Evolutionary conservation across 1,284 basidiomycete genomes (phyloP).

Genomic region (Cryptococcus sp.): DNA sequence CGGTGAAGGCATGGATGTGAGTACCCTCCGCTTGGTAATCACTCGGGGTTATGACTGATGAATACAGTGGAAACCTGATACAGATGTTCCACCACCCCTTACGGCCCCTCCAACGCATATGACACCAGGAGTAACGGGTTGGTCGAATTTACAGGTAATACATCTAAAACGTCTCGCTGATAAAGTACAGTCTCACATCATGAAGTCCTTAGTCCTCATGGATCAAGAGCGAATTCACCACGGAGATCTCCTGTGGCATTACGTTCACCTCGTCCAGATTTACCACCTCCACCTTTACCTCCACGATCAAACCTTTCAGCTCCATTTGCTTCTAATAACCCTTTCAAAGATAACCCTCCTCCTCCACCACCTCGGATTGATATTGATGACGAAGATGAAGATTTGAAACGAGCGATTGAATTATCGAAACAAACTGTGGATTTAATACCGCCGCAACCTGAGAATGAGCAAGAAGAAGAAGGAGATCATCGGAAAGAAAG

Average conservation of each 20-base stretch:
- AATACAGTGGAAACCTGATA: slow-evolving; percentile 19
- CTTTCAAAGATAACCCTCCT: slow-evolving; percentile 14
- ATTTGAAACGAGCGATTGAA: slow-evolving; percentile 17
- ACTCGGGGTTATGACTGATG: neutral
- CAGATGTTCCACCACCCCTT: neutral
- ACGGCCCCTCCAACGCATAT: neutral
- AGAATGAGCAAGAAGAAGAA: neutral
- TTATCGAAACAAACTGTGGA: slow-evolving; percentile 10
- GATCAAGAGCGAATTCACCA: neutral
- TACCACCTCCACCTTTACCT: slow-evolving; percentile 4
- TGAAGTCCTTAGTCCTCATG: slow-evolving; percentile 10
- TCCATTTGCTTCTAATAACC: slow-evolving; percentile 22
- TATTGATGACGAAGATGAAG: slow-evolving; percentile 21
- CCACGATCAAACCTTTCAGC: slow-evolving; percentile 1
- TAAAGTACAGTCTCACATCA: slow-evolving; percentile 15
- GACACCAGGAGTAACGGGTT: too few species aligned
- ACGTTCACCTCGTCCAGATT: neutral
- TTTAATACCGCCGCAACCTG: neutral
- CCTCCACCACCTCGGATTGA: slow-evolving; percentile 12
- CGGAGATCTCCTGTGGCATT: neutral
- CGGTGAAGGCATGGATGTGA: slow-evolving; percentile 33
- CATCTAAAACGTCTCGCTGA: too few species aligned
- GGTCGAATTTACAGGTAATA: too few species aligned
- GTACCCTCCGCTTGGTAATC: neutral
- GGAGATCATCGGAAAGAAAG: slow-evolving; percentile 14